Base-by-base conservation (phyloP, 352 stramenopile genomes). In the Phytophthora agathidicida region DNA sequence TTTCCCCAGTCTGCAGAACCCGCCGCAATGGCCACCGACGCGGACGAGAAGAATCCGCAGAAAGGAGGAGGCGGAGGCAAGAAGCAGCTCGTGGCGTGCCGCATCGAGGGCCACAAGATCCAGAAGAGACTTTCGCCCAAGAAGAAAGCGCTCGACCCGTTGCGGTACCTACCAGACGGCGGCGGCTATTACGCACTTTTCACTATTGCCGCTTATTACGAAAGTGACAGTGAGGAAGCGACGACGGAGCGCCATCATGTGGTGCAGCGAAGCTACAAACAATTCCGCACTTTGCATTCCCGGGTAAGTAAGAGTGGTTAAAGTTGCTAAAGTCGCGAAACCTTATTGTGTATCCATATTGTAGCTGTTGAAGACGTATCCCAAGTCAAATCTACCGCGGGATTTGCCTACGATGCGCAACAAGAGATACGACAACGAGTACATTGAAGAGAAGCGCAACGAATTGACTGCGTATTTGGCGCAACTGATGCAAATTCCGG, bases 281-380 rank as follows among this genome's bases (percentile, higher is more conserved):
- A 93, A 55, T 81, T 93, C 36, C 24, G 52, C 17, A 58, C 72
- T 7, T 62, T 93, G 30, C 83, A 93, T 35, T 56, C 67, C 0
- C 37, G 69, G 53, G 80, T 90, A 58, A 39, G 59, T 39, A n/a
- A 17, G 23, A 57, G 23, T 41, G 2, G 23, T 16, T n/a, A 16
- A n/a, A n/a, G n/a, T n/a, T n/a, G n/a, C n/a, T n/a, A n/a, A n/a
- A n/a, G n/a, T n/a, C n/a, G n/a, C n/a, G n/a, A n/a, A n/a, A n/a
- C n/a, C n/a, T n/a, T 45, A 19, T 28, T 16, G 13, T 48, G 24
- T 48, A 17, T 37, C 16, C 20, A n/a, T 61, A 8, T 22, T 64
- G n/a, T 65, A 89, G 78, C 60, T 92, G 19, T 45, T 83, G 16
- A 91, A 89, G 49, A 93, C 83, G 41, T 93, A 89, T 33, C 83